These are phyloP conservation scores for Diplodia intermedia DNA, from an alignment of 2,329 filamentous ascomycete species.

Conservation along the genomic window DNA sequence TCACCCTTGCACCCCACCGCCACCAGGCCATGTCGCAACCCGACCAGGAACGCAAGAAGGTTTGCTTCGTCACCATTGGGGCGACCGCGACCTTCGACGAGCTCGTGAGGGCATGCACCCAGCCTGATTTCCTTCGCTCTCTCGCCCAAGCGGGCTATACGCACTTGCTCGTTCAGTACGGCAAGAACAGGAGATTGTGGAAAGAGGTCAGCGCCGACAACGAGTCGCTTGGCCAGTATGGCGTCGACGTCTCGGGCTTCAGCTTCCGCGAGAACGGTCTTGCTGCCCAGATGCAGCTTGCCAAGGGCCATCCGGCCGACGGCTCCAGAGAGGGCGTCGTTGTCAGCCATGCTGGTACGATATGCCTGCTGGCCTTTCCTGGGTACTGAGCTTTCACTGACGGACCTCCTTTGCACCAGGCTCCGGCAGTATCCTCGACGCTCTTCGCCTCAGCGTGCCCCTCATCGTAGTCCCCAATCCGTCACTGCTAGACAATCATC, in stretches of 20 bases:
- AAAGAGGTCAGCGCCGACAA: constrained; percentile 24
- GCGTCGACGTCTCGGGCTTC: constrained; percentile 63
- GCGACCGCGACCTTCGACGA: constrained; percentile 84
- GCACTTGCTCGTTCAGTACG: constrained; percentile 80
- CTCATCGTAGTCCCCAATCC: constrained; percentile 91
- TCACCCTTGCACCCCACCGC: background rate
- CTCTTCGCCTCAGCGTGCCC: constrained; percentile 73
- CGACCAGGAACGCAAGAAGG: constrained; percentile 42
- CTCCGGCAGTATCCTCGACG: constrained; percentile 87
- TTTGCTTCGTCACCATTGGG: constrained; percentile 88
- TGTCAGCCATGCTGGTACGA: constrained; percentile 86
- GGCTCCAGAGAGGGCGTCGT: constrained; percentile 69
- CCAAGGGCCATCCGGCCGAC: constrained; percentile 52
- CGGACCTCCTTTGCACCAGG: constrained; percentile 59
- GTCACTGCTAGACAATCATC: constrained; percentile 84
- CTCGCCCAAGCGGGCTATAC: constrained; percentile 70
- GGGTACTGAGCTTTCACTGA: background rate
- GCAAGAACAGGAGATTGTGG: constrained; percentile 67
- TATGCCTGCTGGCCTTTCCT: background rate
- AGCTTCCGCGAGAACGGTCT: constrained; percentile 70
- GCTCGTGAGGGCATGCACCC: constrained; percentile 72
- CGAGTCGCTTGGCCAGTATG: constrained; percentile 34
- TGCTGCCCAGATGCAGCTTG: constrained; percentile 62
- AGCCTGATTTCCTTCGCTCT: constrained; percentile 65
- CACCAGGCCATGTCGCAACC: constrained; percentile 1